A percentile compares a stretch with the other conserved stretches of the same genome.
These are phyloP conservation scores for Cutaneotrichosporon curvatum DNA, from an alignment of 1,284 basidiomycete species.

Conservation along the genomic window DNA sequence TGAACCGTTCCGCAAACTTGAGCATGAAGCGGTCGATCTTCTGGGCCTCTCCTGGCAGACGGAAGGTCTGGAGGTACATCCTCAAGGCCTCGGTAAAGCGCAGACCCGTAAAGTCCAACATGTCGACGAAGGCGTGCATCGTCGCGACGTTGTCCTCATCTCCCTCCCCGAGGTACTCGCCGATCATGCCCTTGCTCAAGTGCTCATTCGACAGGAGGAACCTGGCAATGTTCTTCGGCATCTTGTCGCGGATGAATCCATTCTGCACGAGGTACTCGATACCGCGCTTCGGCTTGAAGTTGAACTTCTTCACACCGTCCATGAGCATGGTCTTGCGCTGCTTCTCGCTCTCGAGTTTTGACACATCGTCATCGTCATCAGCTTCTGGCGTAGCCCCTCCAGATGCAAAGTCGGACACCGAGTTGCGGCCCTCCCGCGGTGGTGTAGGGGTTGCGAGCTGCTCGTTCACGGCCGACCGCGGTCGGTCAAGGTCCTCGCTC, in stretches of 20 bases:
- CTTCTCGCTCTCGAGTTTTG: constrained; percentile 89
- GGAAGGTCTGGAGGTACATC: constrained; percentile 83
- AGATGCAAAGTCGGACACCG: constrained; percentile 21
- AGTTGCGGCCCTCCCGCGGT: constrained; percentile 15
- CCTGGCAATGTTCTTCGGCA: constrained; percentile 72
- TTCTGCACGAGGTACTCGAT: constrained; percentile 81
- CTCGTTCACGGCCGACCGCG: constrained; percentile 13
- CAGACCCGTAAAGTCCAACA: constrained; percentile 72
- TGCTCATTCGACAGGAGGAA: constrained; percentile 90
- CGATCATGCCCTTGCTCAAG: constrained; percentile 90
- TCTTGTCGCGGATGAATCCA: constrained; percentile 73
- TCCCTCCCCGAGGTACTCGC: constrained; percentile 94
- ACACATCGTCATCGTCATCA: constrained; percentile 66
- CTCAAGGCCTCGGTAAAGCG: constrained; percentile 82
- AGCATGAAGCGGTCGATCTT: constrained; percentile 99
- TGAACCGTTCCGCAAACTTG: constrained; percentile 92
- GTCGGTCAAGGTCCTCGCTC: constrained; percentile 23
- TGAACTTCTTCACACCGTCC: constrained; percentile 97
- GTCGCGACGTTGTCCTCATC: constrained; percentile 78
- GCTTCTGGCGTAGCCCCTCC: constrained; percentile 54
- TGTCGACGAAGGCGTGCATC: constrained; percentile 94
- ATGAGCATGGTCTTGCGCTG: constrained; percentile 91
- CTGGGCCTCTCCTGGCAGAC: constrained; percentile 88
- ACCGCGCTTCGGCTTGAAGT: constrained; percentile 95
- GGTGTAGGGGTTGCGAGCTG: constrained; percentile 14